These are phyloP conservation scores for Alternaria metachromatica DNA, from an alignment of 2,329 filamentous ascomycete genomes.

Conservation along the genomic window DNA sequence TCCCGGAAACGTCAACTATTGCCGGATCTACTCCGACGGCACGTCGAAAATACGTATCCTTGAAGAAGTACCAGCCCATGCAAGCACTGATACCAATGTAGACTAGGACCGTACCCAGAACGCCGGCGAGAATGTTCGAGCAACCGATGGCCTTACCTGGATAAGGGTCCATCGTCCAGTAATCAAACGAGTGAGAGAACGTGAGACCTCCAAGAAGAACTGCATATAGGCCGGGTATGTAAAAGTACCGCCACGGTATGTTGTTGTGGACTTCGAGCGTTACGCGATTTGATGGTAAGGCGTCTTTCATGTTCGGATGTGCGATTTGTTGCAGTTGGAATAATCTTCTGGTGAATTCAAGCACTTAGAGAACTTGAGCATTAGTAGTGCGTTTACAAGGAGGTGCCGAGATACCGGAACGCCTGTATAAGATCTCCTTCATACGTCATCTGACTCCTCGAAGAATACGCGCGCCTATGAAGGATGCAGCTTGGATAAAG, in stretches of 20 bases:
- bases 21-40: not conserved
- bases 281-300: not conserved
- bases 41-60: not conserved
- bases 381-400: not conserved
- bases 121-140: not conserved
- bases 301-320: not conserved
- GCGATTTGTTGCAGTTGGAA: not conserved
- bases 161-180: not conserved
- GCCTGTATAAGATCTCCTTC: not conserved
- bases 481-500: not conserved
- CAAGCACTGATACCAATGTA: not conserved
- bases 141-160: not conserved
- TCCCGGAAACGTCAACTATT: not conserved
- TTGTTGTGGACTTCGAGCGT: not conserved
- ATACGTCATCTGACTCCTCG: not conserved
- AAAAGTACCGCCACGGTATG: not conserved
- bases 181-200: not conserved
- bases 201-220: not conserved
- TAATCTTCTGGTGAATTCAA: not conserved
- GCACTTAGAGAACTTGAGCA: not conserved
- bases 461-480: not conserved
- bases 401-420: not conserved
- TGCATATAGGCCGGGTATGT: not conserved
- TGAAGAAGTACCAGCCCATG: not conserved
- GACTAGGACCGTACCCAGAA: not conserved